These are phyloP conservation scores for Clavispora santaluciae DNA, from an alignment of 805 yeast genomes.

Conservation along the genomic window DNA sequence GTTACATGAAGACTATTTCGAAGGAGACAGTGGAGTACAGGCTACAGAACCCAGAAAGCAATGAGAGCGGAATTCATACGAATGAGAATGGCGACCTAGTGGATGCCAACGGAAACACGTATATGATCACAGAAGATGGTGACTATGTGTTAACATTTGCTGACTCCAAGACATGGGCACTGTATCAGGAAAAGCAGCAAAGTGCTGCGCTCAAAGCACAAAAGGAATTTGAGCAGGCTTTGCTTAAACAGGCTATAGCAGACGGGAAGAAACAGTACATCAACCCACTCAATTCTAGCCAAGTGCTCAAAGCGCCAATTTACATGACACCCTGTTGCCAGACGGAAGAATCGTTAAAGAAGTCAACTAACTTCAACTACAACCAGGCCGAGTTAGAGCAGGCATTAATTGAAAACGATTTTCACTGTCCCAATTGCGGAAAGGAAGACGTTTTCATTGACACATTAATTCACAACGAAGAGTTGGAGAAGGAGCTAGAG, in stretches of 20 bases:
- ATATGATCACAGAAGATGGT: conserved; percentile 90
- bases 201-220: conserved; percentile 43
- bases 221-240: conserved; percentile 46
- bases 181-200: conserved; percentile 67
- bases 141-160: conserved; percentile 95
- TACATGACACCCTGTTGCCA: conserved; percentile 82
- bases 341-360: conserved; percentile 50
- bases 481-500: conserved; percentile 50
- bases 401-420: conserved; percentile 71
- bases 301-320: conserved; percentile 59
- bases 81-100: conserved; percentile 42
- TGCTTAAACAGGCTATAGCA: conserved; percentile 25
- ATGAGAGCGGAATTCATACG: conserved; percentile 26
- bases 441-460: conserved; percentile 73
- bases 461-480: conserved; percentile 57
- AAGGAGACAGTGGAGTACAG: conserved; percentile 63
- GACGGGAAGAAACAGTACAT: conserved; percentile 42
- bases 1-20: conserved; percentile 80
- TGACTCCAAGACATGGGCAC: conserved; percentile 86
- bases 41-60: conserved; percentile 28
- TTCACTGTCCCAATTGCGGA: conserved; percentile 85
- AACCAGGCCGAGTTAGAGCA: conserved; percentile 35
- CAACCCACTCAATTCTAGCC: conserved; percentile 54
- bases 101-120: conserved; percentile 48
- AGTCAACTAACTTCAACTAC: conserved; percentile 40